Conservation (phyloP, 139 green algal species). For the Ettlia oleoabundans region DNA sequence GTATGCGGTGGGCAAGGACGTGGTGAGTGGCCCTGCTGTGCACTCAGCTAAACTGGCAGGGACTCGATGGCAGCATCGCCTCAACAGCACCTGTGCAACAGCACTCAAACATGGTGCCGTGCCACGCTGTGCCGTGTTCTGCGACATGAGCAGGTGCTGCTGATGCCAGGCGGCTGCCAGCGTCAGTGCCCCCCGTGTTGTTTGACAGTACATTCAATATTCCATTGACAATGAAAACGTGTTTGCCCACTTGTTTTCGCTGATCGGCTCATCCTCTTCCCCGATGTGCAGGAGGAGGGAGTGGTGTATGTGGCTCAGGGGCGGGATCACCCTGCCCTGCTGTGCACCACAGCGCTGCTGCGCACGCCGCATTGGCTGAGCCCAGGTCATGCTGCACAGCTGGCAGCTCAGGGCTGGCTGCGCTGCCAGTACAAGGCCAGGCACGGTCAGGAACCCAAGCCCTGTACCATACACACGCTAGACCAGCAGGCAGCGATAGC, state of each 20-base stretch:
- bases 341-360: slow-evolving; percentile 52
- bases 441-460: slow-evolving; percentile 52
- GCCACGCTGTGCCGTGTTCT: too few species aligned
- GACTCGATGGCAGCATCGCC: too few species aligned
- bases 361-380: slow-evolving; percentile 64
- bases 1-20: slow-evolving; percentile 82
- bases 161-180: too few species aligned
- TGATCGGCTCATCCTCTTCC: background rate
- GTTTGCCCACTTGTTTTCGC: background rate
- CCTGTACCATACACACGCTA: slow-evolving; percentile 30
- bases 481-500: background rate
- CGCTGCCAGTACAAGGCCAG: slow-evolving; percentile 61
- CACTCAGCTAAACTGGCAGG: too few species aligned
- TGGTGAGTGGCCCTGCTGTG: slow-evolving; percentile 29
- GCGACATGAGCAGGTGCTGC: too few species aligned
- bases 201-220: too few species aligned
- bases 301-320: slow-evolving; percentile 65
- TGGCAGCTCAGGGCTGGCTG: slow-evolving; percentile 4
- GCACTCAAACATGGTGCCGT: too few species aligned
- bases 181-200: too few species aligned
- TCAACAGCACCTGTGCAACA: too few species aligned
- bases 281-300: background rate
- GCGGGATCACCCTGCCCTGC: slow-evolving; percentile 68
- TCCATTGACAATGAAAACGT: too few species aligned
- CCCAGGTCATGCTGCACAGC: slow-evolving; percentile 15